Percentiles rank a stretch among this genome's conserved stretches.
These are phyloP conservation scores for Biscogniauxia marginata DNA, from an alignment of 2,329 filamentous ascomycete genomes.

Conservation along the genomic window DNA sequence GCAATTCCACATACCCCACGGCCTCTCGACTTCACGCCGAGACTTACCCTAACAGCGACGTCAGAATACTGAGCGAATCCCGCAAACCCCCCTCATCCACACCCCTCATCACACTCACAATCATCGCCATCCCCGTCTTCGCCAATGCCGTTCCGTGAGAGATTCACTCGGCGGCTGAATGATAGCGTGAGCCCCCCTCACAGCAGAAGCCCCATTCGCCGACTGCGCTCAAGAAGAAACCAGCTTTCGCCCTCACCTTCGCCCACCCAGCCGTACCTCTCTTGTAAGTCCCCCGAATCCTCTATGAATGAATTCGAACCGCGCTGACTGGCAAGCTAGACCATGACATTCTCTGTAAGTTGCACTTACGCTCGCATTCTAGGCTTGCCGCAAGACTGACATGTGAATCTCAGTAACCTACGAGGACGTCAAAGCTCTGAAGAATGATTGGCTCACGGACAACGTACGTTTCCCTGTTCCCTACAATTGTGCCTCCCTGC, in stretches of 20 bases:
- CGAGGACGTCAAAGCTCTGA: conserved; percentile 85
- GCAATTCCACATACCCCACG: neutral
- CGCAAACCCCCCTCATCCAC: neutral
- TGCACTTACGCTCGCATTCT: neutral
- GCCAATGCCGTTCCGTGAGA: conserved; percentile 33
- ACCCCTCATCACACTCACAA: neutral
- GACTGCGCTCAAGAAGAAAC: conserved; percentile 25
- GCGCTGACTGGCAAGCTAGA: conserved; percentile 28
- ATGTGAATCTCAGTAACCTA: conserved; percentile 64
- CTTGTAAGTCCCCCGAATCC: conserved; percentile 37
- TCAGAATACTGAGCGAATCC: neutral
- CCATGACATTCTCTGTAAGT: conserved; percentile 38
- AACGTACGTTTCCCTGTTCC: conserved; percentile 61
- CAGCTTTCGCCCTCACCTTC: conserved; percentile 36
- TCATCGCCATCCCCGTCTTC: neutral
- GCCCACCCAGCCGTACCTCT: conserved; percentile 42
- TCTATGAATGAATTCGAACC: neutral
- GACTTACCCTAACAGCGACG: neutral
- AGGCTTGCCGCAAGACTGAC: conserved; percentile 12
- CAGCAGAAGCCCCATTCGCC: conserved; percentile 17
- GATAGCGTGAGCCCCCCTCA: conserved; percentile 31
- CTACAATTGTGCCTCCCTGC: neutral
- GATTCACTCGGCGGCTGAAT: conserved; percentile 30
- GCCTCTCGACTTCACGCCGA: neutral
- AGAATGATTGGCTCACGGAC: conserved; percentile 94